Base-by-base conservation (phyloP, 371 early-diverging fungal genomes). In the Rhizopus microsporus region DNA sequence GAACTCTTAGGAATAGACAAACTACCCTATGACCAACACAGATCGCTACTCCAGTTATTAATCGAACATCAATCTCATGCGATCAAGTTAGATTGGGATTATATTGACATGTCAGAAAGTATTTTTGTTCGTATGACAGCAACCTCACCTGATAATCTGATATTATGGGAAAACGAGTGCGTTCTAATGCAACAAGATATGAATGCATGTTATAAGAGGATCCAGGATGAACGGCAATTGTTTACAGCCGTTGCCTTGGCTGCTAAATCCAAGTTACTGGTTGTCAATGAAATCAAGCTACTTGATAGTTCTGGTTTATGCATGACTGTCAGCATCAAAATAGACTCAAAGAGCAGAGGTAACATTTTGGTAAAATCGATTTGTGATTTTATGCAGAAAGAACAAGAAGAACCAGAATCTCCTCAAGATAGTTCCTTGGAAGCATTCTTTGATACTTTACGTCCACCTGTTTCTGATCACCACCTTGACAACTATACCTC, bases 401-500 rank as follows among this genome's bases (percentile, higher is more conserved):
- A 46, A 46, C 10, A 37, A 37, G 38, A 37, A 37, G 13, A 4
- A 5, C 13, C 38, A 37, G 38, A 7, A 13, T 7, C 38, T 13
- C 31, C 47, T 8, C 17, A 9, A 9, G 40, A 51, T 51, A 31
- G 15, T 9, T 54, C 67, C 2, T 13, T 66, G 2, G 66, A 61
- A 30, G 59, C 55, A 8, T 75, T 72, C 51, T 68, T 62, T 44
- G 37, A 46, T 4, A 45, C 62, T 33, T 10, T 75, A 13, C 76
- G 69, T n/a, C 76, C 76, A 23, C 56, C 49, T 16, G 52, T 69
- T 0, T 63, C 60, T 2, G 16, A 50, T 9, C 29, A 58, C 5
- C 15, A 16, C 10, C 44, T 63, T 7, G 32, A 44, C 0, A 34
- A 45, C 4, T 68, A 56, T 38, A 15, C 57, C 10, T 53, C 71